phyloP scores from a whole-genome alignment of 1,284 basidiomycete species.

The Trichosporon ovoides region DNA sequence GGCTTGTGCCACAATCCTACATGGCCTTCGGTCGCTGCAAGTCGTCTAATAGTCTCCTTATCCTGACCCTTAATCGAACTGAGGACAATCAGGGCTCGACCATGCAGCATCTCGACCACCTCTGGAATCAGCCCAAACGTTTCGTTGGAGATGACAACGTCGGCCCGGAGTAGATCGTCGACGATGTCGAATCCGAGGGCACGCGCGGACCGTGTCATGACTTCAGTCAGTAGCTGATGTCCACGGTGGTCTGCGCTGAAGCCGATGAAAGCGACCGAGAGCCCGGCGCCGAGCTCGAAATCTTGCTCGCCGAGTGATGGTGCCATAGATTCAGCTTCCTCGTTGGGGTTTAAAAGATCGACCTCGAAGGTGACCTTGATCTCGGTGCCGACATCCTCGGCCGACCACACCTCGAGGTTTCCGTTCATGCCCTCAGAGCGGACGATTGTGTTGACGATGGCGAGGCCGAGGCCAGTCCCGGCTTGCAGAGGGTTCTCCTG shows the following conservation, averaged over 20 bases:
- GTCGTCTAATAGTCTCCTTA: conserved; percentile 20
- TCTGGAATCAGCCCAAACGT: conserved; percentile 56
- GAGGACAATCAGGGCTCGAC: conserved; percentile 9
- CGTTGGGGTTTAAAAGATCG: conserved; percentile 50
- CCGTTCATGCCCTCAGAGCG: conserved; percentile 79
- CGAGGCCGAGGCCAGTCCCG: conserved; percentile 91
- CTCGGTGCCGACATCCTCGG: conserved; percentile 86
- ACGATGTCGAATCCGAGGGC: conserved; percentile 73
- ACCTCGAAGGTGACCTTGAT: conserved; percentile 82
- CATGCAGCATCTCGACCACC: conserved; percentile 31
- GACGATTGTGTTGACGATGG: conserved; percentile 84
- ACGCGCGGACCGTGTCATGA: conserved; percentile 62
- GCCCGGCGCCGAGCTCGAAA: conserved; percentile 45
- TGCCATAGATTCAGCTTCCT: not conserved
- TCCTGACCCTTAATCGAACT: conserved; percentile 49
- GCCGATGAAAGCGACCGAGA: conserved; percentile 64
- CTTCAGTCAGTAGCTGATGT: conserved; percentile 60
- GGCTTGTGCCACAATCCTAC: conserved; percentile 1
- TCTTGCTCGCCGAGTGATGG: not conserved
- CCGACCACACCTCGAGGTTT: conserved; percentile 55
- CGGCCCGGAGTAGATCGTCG: conserved; percentile 53
- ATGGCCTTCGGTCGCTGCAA: not conserved
- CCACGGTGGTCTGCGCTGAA: conserved; percentile 68
- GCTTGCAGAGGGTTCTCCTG: conserved; percentile 66
- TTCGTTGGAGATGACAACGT: conserved; percentile 80